Conservation (phyloP, 1,284 basidiomycete genomes). For the Pholiota adiposa region DNA sequence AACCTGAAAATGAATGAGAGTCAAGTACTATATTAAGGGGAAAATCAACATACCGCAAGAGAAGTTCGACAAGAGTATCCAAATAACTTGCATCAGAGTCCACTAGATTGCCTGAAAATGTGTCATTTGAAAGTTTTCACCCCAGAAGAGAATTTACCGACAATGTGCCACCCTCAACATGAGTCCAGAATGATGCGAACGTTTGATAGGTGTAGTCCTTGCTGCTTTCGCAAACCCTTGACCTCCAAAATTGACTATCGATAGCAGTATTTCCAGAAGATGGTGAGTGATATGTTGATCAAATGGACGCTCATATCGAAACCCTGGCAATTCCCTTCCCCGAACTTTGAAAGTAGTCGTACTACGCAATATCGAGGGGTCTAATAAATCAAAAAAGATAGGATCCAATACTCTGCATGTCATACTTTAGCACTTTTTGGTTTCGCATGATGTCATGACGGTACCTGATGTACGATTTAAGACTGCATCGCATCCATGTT, state of each 20-base stretch:
- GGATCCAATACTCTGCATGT: slow-evolving; percentile 78
- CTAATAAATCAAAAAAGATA: slow-evolving; percentile 78
- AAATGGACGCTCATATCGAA: slow-evolving; percentile 73
- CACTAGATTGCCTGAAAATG: slow-evolving; percentile 48
- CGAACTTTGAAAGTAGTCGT: slow-evolving; percentile 56
- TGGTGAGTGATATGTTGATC: slow-evolving; percentile 78
- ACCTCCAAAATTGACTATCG: slow-evolving; percentile 86
- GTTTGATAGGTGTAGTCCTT: slow-evolving; percentile 60
- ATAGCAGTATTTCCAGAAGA: slow-evolving; percentile 76
- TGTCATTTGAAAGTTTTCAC: slow-evolving; percentile 15
- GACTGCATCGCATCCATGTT: slow-evolving; percentile 94
- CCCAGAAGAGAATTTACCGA: slow-evolving; percentile 34
- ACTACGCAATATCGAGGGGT: slow-evolving; percentile 64
- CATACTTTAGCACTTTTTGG: background rate
- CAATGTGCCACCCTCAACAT: slow-evolving; percentile 61
- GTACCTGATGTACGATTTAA: slow-evolving; percentile 89
- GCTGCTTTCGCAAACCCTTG: slow-evolving; percentile 82
- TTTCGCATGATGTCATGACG: slow-evolving; percentile 18
- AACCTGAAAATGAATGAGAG: slow-evolving; percentile 49
- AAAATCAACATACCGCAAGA: slow-evolving; percentile 69
- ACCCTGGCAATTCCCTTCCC: slow-evolving; percentile 69
- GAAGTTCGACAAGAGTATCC: slow-evolving; percentile 70
- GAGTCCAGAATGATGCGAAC: slow-evolving; percentile 63
- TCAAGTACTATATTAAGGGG: background rate
- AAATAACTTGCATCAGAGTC: slow-evolving; percentile 71